Percentiles rank a stretch among this genome's conserved stretches.
phyloP scores from a whole-genome alignment of 345 rosid genomes.

The Hevea brasiliensis region DNA sequence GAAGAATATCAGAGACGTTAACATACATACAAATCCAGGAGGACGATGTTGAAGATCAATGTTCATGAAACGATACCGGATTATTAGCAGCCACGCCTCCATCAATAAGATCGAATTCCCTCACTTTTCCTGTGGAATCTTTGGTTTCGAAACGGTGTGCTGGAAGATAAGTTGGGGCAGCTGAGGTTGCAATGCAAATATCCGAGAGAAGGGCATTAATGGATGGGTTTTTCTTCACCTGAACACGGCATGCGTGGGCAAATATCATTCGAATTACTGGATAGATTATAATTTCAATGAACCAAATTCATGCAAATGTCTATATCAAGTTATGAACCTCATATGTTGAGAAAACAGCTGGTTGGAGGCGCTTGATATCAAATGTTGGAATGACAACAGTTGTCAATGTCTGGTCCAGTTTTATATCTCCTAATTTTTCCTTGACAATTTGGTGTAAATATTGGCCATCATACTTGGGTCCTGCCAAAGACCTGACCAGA shows the following conservation, averaged over 20 bases:
- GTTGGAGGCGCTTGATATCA: conserved; percentile 67
- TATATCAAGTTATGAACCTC: conserved; percentile 31
- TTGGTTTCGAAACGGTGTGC: conserved; percentile 43
- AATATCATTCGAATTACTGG: too few species aligned
- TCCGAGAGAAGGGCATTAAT: conserved; percentile 56
- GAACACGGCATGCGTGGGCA: not conserved
- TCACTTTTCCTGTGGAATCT: conserved; percentile 34
- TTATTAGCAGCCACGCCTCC: conserved; percentile 85
- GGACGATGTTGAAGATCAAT: not conserved
- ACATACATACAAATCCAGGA: too few species aligned
- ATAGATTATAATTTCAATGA: too few species aligned
- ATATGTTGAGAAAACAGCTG: conserved; percentile 56
- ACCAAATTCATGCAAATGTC: too few species aligned
- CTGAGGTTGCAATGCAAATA: conserved; percentile 60
- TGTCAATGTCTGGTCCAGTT: conserved; percentile 59
- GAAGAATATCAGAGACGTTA: too few species aligned
- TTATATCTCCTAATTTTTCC: conserved; percentile 46
- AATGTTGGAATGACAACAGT: conserved; percentile 75
- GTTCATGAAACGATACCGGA: conserved; percentile 33
- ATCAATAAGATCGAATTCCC: conserved; percentile 62
- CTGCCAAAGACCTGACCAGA: conserved; percentile 41
- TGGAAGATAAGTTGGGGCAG: conserved; percentile 71
- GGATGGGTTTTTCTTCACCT: conserved; percentile 41
- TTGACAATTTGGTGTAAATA: conserved; percentile 45
- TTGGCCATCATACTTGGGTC: conserved; percentile 66